Base-by-base conservation (phyloP, 805 yeast species). In the Candida vaughaniae region DNA sequence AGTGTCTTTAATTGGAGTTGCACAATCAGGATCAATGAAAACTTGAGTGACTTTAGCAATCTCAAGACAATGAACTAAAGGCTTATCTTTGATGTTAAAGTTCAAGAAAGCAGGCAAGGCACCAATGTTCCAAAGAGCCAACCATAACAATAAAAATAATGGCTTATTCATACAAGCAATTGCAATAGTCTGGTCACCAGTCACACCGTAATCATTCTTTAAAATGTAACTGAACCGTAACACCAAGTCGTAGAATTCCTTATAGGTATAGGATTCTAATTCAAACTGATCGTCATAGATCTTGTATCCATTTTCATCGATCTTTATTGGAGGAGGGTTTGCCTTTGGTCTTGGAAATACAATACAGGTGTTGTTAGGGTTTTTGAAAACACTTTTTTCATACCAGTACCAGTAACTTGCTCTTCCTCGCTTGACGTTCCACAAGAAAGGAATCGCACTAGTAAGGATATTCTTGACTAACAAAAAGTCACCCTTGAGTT, bases 71-170 rank as follows among this genome's bases (percentile, higher is more conserved):
- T 91, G 97, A 10, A 78, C 77, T 46, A 90, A 70, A 1, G 95
- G 84, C 35, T 73, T 71, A 17, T 87, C 89, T 35, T 73, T 69
- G 33, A 83, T 71, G 58, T 89, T 90, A 64, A 80, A 86, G 63
- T 90, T 90, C 51, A 91, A 64, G 49, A 91, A 84, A 0, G 95
- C 89, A 0, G 96, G 96, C 6, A 73, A 60, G 1, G 95, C 96
- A 29, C 97, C 97, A 36, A 90, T 70, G 51, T 87, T 85, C 96
- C 96, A 90, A 32, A 85, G 62, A 0, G 96, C 85, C 37, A 85
- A 71, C 95, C 96, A 86, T 27, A 85, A 55, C 36, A 89, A 71
- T 11, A 90, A 61, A 51, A 85, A 86, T 44, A 88, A 65, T 2
- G 96, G 95, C 55, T 84, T 87, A 60, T 90, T 90, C 52, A 85